Evolutionary conservation across 2,329 filamentous ascomycete species (phyloP).

Genomic region (Coniella vitis): DNA sequence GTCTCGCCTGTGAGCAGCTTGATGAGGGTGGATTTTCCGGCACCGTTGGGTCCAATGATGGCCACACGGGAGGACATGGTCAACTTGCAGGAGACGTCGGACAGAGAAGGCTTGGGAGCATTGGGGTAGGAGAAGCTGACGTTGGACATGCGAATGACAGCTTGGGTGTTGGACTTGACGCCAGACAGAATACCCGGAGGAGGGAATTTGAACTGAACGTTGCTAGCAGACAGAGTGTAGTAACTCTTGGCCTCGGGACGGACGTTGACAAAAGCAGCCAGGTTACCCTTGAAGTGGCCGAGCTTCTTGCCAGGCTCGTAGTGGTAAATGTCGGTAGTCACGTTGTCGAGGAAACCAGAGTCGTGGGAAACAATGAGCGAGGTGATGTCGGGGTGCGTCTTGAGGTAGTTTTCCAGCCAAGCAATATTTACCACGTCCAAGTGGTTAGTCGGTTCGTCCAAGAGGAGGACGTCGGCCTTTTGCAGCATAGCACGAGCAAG

Average conservation of each 20-base stretch:
- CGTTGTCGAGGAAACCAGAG: constrained; percentile 91
- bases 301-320: constrained; percentile 96
- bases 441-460: constrained; percentile 99
- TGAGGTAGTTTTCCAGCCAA: constrained; percentile 93
- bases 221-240: constrained; percentile 85
- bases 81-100: constrained; percentile 80
- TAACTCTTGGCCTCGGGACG: constrained; percentile 96
- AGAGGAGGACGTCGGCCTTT: constrained; percentile 88
- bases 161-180: constrained; percentile 89
- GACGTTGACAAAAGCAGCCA: constrained; percentile 76
- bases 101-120: constrained; percentile 76
- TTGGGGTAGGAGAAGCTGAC: constrained; percentile 93
- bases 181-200: constrained; percentile 88
- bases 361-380: constrained; percentile 98
- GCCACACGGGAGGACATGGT: constrained; percentile 87
- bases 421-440: constrained; percentile 93
- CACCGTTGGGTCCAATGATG: constrained; percentile 95
- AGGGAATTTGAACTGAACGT: constrained; percentile 96
- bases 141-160: constrained; percentile 91
- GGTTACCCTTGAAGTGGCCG: constrained; percentile 74
- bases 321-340: constrained; percentile 98
- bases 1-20: constrained; percentile 93
- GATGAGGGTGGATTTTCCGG: constrained; percentile 96
- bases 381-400: constrained; percentile 92
- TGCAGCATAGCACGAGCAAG: constrained; percentile 94